Conservation (phyloP, 164 flowering plant species). For the Protea cynaroides region DNA sequence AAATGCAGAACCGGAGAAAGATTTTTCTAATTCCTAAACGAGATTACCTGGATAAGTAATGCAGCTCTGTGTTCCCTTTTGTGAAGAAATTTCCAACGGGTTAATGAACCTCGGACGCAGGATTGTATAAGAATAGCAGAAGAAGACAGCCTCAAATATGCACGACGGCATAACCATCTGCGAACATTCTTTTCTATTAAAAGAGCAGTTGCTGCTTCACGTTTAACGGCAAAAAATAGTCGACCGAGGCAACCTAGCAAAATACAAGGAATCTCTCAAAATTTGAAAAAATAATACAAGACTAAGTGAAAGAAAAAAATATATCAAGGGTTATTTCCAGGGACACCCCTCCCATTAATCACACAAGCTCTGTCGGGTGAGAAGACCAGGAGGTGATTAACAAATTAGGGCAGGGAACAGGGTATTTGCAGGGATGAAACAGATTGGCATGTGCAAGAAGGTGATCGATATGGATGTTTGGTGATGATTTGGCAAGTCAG, state of each 20-base stretch:
- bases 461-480: too few species aligned
- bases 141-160: conserved; percentile 46
- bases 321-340: background rate
- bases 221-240: conserved; percentile 37
- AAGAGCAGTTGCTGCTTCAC: conserved; percentile 59
- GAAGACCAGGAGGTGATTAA: too few species aligned
- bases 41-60: conserved; percentile 68
- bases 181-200: conserved; percentile 62
- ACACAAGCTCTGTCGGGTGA: too few species aligned
- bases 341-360: background rate
- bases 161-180: conserved; percentile 42
- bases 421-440: too few species aligned
- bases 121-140: conserved; percentile 63
- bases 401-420: too few species aligned
- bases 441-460: too few species aligned
- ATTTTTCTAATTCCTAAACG: background rate
- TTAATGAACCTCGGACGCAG: conserved; percentile 51
- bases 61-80: conserved; percentile 72
- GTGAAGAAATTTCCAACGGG: conserved; percentile 46
- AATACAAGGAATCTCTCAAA: background rate
- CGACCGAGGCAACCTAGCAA: conserved; percentile 68
- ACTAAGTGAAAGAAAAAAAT: background rate
- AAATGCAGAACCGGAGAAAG: background rate
- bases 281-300: background rate
- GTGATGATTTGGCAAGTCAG: too few species aligned